phyloP scores from a whole-genome alignment of 176 grass and related monocot genomes.

The Oryza meridionalis region DNA sequence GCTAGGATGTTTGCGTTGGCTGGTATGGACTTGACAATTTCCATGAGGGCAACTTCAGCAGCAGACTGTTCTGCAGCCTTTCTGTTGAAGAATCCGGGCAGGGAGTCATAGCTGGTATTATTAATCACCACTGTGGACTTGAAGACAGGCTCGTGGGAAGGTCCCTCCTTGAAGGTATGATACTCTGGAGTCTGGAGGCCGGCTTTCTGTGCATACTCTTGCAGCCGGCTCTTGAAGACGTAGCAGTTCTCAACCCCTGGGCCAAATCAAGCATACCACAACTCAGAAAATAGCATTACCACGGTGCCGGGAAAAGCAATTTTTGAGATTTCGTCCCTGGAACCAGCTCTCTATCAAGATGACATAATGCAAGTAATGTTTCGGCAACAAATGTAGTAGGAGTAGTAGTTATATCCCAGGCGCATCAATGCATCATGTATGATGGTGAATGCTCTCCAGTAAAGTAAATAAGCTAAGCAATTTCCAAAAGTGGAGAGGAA shows the following conservation, averaged over 20 bases:
- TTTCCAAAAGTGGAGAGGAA: too few relatives aligned
- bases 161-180: conserved; percentile 79
- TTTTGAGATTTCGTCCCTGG: too few relatives aligned
- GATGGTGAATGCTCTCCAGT: conserved; percentile 22
- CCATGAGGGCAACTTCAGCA: conserved; percentile 75
- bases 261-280: conserved; percentile 6
- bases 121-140: conserved; percentile 81
- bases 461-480: too few relatives aligned
- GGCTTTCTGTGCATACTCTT: conserved; percentile 81
- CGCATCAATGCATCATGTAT: not conserved
- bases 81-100: conserved; percentile 79
- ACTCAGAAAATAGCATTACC: too few relatives aligned
- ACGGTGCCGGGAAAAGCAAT: too few relatives aligned
- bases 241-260: conserved; percentile 86
- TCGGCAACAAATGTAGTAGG: not conserved
- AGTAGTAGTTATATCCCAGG: too few relatives aligned
- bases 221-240: conserved; percentile 93
- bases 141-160: conserved; percentile 88
- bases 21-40: conserved; percentile 51
- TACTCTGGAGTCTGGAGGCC: conserved; percentile 78
- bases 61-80: conserved; percentile 92
- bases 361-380: not conserved
- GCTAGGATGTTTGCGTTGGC: conserved; percentile 34
- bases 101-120: conserved; percentile 66
- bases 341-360: too few relatives aligned